Percentiles rank a stretch among this genome's conserved stretches.
These are phyloP conservation scores for Hypoxylon trugodes DNA, from an alignment of 495 filamentous ascomycete genomes.

Conservation along the genomic window DNA sequence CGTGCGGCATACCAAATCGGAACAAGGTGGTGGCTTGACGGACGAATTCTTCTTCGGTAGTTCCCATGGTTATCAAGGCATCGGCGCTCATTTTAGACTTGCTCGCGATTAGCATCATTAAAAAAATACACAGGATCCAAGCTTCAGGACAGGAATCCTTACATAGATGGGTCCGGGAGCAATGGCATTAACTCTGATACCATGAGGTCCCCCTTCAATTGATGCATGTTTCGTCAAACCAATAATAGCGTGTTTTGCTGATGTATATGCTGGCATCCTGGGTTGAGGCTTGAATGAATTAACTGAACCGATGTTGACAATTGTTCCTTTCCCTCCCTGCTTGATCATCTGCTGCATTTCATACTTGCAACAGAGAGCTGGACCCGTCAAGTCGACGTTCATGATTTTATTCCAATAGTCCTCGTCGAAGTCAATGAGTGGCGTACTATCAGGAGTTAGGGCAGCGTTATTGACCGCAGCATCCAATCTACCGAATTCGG, in stretches of 20 bases:
- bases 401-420: conserved; percentile 54
- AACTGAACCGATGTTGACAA: conserved; percentile 76
- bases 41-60: conserved; percentile 38
- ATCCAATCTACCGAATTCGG: conserved; percentile 63
- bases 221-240: conserved; percentile 76
- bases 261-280: conserved; percentile 72
- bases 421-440: conserved; percentile 49
- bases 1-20: conserved; percentile 44
- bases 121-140: background rate
- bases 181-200: conserved; percentile 76
- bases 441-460: conserved; percentile 67
- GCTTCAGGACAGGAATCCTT: background rate
- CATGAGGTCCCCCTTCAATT: conserved; percentile 71
- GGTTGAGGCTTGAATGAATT: conserved; percentile 68
- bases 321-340: conserved; percentile 65
- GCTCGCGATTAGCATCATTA: conserved; percentile 38
- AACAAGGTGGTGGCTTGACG: conserved; percentile 31
- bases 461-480: conserved; percentile 76
- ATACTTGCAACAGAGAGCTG: conserved; percentile 57
- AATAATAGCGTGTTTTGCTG: conserved; percentile 70
- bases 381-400: conserved; percentile 57
- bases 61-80: conserved; percentile 38
- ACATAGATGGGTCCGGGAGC: conserved; percentile 64
- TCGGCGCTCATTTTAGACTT: conserved; percentile 45
- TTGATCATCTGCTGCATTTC: conserved; percentile 60